These are phyloP conservation scores for Amylostereum chailletii DNA, from an alignment of 1,284 basidiomycete genomes.

Conservation along the genomic window DNA sequence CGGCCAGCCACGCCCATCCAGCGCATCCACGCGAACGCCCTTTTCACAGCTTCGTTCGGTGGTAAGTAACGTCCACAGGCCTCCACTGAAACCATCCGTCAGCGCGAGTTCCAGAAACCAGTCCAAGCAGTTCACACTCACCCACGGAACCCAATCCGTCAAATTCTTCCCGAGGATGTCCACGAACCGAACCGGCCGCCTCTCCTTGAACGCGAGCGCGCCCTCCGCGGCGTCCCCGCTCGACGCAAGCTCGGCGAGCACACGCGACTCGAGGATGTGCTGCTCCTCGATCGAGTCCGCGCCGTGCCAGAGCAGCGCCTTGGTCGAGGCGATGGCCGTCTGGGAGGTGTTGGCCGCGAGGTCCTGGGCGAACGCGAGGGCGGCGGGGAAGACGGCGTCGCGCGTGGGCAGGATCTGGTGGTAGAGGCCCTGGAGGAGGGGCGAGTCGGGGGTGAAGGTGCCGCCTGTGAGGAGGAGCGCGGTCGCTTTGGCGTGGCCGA, in stretches of 20 bases:
- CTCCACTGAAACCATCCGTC: constrained; percentile 25
- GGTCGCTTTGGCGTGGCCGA: constrained; percentile 41
- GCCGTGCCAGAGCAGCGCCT: constrained; percentile 41
- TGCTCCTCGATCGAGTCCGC: constrained; percentile 43
- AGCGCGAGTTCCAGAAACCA: too few species aligned
- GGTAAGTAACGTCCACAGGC: constrained; percentile 26
- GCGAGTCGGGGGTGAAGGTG: constrained; percentile 35
- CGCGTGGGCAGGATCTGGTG: constrained; percentile 36
- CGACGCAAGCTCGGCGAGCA: constrained; percentile 29
- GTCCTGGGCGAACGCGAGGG: constrained; percentile 41
- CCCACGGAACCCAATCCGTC: constrained; percentile 42
- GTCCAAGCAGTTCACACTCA: constrained; percentile 16
- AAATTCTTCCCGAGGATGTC: constrained; percentile 32
- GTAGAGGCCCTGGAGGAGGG: constrained; percentile 34
- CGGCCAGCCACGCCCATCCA: too few species aligned
- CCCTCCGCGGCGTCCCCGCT: constrained; percentile 39
- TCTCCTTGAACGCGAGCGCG: constrained; percentile 38
- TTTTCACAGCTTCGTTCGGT: constrained; percentile 26
- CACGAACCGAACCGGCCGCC: constrained; percentile 32
- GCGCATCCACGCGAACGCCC: too few species aligned
- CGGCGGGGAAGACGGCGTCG: constrained; percentile 42
- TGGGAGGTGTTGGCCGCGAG: constrained; percentile 43
- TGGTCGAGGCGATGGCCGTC: constrained; percentile 39
- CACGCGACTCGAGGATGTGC: constrained; percentile 43
- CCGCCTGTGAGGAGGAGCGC: constrained; percentile 42